Percentiles rank a stretch among this genome's conserved stretches.
phyloP scores from a whole-genome alignment of 2,329 filamentous ascomycete species.

The Aspergillus bombycis region DNA sequence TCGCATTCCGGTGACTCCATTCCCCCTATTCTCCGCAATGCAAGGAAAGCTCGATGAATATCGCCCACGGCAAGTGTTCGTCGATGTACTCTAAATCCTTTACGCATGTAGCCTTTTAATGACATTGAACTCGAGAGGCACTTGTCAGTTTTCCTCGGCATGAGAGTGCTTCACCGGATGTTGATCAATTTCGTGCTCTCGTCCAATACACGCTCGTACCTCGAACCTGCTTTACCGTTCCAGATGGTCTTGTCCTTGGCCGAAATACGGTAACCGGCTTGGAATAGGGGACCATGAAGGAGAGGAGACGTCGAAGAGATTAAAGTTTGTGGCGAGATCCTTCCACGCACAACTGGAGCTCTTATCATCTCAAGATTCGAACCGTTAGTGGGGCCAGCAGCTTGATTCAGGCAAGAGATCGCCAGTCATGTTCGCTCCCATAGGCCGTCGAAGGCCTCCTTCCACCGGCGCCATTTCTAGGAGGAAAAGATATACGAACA shows the following conservation, averaged over 20 bases:
- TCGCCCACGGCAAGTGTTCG: background rate
- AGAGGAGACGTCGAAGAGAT: no score
- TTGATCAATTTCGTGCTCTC: background rate
- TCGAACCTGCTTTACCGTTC: background rate
- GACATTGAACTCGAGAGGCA: no score
- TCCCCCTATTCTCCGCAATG: background rate
- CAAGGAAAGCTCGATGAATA: background rate
- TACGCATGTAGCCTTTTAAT: background rate
- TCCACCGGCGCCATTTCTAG: background rate
- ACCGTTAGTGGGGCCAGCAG: background rate
- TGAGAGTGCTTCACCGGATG: background rate
- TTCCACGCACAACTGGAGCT: background rate
- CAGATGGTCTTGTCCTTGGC: background rate
- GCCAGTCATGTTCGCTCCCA: background rate
- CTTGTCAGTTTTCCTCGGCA: background rate
- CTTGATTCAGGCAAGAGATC: background rate
- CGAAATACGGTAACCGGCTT: background rate
- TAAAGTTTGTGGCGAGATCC: conserved; percentile 1
- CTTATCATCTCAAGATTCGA: background rate
- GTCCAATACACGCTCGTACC: background rate
- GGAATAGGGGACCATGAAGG: background rate
- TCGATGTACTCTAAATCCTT: background rate
- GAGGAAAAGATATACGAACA: background rate
- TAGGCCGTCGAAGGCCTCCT: background rate
- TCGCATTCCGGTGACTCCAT: background rate